Evolutionary conservation across 257 asterid species (phyloP).

Genomic region (Capsicum pubescens): DNA sequence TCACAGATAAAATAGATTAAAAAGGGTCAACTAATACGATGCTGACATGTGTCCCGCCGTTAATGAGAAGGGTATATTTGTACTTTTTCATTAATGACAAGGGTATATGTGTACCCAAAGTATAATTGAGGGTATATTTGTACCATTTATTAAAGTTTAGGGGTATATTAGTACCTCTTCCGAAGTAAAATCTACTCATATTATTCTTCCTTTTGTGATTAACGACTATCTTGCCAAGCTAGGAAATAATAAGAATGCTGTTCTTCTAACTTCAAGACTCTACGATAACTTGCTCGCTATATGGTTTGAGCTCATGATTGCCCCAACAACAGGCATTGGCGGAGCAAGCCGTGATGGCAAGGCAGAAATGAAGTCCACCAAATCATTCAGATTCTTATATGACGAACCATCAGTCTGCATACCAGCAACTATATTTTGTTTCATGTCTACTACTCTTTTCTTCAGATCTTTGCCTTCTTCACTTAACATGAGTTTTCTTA

Average conservation of each 20-base stretch:
- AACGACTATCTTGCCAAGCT: neutral
- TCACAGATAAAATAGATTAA: no score
- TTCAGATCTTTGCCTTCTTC: slow-evolving; percentile 35
- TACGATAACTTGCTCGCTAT: neutral
- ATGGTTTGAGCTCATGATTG: neutral
- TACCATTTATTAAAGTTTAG: no score
- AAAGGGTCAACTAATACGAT: no score
- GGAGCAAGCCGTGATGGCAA: no score
- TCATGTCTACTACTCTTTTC: slow-evolving; percentile 31
- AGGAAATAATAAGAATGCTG: neutral
- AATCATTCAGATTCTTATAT: no score
- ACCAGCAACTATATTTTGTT: slow-evolving; percentile 33
- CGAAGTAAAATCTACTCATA: neutral
- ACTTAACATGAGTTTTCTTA: slow-evolving; percentile 43
- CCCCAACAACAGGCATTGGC: neutral
- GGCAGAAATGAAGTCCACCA: no score
- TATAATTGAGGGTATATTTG: no score
- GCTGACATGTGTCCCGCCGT: no score
- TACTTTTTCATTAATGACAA: no score
- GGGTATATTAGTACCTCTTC: no score
- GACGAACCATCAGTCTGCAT: neutral
- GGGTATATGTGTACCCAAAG: no score
- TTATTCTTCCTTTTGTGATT: neutral
- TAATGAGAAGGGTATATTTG: no score
- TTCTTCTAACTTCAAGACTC: neutral